These are phyloP conservation scores for Clitopilus hobsonii DNA, from an alignment of 768 basidiomycete species.

Conservation along the genomic window DNA sequence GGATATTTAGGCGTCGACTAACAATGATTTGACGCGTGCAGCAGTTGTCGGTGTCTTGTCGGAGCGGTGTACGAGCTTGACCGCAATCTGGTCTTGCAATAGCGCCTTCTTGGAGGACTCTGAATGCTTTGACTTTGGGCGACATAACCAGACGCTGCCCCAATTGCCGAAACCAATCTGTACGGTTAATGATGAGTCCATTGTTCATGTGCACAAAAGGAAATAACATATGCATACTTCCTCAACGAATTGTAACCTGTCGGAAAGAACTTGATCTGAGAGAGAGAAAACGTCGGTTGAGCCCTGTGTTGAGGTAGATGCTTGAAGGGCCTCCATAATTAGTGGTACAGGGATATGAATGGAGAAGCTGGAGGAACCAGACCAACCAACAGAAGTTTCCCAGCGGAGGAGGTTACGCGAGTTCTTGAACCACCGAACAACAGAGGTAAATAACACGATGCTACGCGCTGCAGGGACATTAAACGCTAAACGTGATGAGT, in stretches of 20 bases:
- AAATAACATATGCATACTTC: conserved; percentile 42
- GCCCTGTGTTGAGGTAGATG: conserved; percentile 24
- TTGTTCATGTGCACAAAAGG: conserved; percentile 5
- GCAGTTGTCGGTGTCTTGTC: conserved; percentile 75
- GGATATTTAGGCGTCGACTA: conserved; percentile 20
- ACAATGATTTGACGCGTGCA: conserved; percentile 87
- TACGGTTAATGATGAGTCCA: conserved; percentile 6
- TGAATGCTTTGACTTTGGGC: conserved; percentile 45
- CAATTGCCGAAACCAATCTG: conserved; percentile 91
- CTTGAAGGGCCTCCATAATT: conserved; percentile 36
- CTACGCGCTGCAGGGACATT: conserved; percentile 1
- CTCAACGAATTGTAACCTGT: conserved; percentile 69
- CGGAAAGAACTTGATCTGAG: conserved; percentile 66
- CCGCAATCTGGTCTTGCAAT: conserved; percentile 60
- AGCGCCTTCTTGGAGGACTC: conserved; percentile 16
- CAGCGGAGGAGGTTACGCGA: conserved; percentile 3
- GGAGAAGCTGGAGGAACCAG: conserved; percentile 14
- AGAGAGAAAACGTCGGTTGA: conserved; percentile 68
- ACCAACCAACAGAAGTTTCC: conserved; percentile 9
- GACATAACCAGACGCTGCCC: conserved; percentile 86
- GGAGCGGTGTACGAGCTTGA: conserved; percentile 91
- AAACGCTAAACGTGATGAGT: neutral
- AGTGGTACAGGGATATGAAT: conserved; percentile 62
- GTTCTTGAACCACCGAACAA: conserved; percentile 35
- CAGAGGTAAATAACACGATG: conserved; percentile 34